Conservation (phyloP, 176 grass and related monocot species). For the Musa schizocarpa region DNA sequence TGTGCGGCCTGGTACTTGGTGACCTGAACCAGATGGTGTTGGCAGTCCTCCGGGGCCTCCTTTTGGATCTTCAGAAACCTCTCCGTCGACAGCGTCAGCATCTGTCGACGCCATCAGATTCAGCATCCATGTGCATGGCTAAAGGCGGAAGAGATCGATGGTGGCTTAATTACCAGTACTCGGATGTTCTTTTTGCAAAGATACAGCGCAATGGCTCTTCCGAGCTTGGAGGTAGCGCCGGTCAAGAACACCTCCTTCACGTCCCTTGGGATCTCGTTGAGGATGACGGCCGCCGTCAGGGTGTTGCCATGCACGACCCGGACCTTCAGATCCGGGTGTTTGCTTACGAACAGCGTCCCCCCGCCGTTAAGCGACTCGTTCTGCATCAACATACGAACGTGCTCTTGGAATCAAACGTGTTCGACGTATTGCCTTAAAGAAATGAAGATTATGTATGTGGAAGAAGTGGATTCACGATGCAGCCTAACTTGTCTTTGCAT, state of each 20-base stretch:
- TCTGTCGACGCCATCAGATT: conserved; percentile 25
- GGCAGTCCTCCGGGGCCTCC: conserved; percentile 63
- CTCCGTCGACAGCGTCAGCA: conserved; percentile 66
- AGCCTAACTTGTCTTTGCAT: too few species aligned
- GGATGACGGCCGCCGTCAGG: conserved; percentile 85
- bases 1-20: conserved; percentile 83
- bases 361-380: conserved; percentile 86
- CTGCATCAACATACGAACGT: conserved; percentile 9
- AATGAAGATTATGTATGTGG: too few species aligned
- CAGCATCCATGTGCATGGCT: background rate
- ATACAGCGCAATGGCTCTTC: conserved; percentile 79
- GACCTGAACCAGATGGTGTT: conserved; percentile 69
- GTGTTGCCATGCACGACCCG: conserved; percentile 94
- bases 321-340: conserved; percentile 58
- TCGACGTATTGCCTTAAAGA: background rate
- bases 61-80: conserved; percentile 69
- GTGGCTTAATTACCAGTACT: conserved; percentile 39
- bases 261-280: conserved; percentile 58
- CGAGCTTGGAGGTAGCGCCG: conserved; percentile 87
- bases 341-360: conserved; percentile 63
- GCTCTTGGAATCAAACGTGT: background rate
- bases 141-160: background rate
- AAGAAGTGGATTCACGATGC: too few species aligned
- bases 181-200: conserved; percentile 65
- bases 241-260: conserved; percentile 77